These are phyloP conservation scores for Quercus phellos DNA, from an alignment of 331 rosid genomes.

Conservation along the genomic window DNA sequence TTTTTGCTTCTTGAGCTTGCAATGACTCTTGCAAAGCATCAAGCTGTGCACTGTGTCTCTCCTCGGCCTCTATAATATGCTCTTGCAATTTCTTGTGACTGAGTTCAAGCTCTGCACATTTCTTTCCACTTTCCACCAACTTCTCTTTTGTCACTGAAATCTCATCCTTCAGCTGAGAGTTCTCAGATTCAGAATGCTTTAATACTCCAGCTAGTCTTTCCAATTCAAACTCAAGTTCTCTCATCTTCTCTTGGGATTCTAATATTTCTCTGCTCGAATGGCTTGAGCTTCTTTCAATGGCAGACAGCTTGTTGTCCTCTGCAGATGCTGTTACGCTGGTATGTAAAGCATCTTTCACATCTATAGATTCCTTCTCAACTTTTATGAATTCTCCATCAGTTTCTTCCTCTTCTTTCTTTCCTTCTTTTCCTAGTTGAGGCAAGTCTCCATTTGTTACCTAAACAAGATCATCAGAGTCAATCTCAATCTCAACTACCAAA, in stretches of 20 bases:
- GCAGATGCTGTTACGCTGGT: slow-evolving; percentile 13
- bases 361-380: slow-evolving; percentile 74
- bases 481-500: slow-evolving; percentile 8
- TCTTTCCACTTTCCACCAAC: slow-evolving; percentile 54
- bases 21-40: slow-evolving; percentile 58
- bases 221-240: slow-evolving; percentile 70
- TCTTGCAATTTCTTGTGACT: slow-evolving; percentile 61
- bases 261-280: slow-evolving; percentile 64
- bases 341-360: slow-evolving; percentile 33
- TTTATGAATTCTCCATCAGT: slow-evolving; percentile 92
- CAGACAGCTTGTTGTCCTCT: slow-evolving; percentile 33
- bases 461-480: slow-evolving; percentile 10
- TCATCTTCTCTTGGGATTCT: slow-evolving; percentile 78
- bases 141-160: slow-evolving; percentile 52
- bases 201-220: slow-evolving; percentile 49
- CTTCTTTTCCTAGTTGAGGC: slow-evolving; percentile 31
- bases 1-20: slow-evolving; percentile 63
- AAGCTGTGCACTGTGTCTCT: slow-evolving; percentile 55
- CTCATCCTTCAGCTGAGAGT: slow-evolving; percentile 62
- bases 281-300: slow-evolving; percentile 47
- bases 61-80: slow-evolving; percentile 58
- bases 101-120: slow-evolving; percentile 54
- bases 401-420: slow-evolving; percentile 83
- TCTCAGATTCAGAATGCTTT: slow-evolving; percentile 72
- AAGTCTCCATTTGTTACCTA: slow-evolving; percentile 53